Evolutionary conservation across 2,329 filamentous ascomycete species (phyloP), one percentile per base, ranked within the genome.

Genomic region (Ophiosphaerella narmari): DNA sequence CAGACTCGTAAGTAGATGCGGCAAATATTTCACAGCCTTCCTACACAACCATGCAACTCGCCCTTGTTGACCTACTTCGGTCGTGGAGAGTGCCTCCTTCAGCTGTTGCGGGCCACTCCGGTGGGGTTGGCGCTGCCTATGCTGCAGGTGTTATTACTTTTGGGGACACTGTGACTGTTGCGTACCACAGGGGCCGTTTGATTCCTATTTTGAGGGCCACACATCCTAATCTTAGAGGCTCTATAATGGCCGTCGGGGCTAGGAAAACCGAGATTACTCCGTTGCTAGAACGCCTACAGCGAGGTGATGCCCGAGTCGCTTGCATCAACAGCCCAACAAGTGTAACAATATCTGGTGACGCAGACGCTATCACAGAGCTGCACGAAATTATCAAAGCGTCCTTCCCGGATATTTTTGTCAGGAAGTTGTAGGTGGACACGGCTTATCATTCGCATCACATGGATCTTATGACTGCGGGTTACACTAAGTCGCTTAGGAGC

Each of bases 341-440:
- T 38, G 60, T 79, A 2, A 81, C 78, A 0, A 50, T 80, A 1
- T 78, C 77, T 14, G 78, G 79, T 1, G 75, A 80, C 48, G 46
- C 48, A 0, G 62, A 70, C 44, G 75, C 73, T 7, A 70, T 80
- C 29, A 52, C 66, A 0, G 65, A 73, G 42, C 56, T 73, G 1
- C 63, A 70, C 11, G 48, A 62, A 0, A 54, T 65, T 1, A 54
- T 79, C 1, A 66, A 77, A 18, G 66, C 72, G 6, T 60, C 72
- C 26, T 55, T 68, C 8, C 57, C 55, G 5, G 54, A 43, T 2
- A 72, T 71, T 13, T 80, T 79, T 48, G 66, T 61, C 1, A 66
- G 77, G 2, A 56, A 63, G 31, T 67, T 81, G 1, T 66, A 72
- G 42, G 73, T 79, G 2, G 74, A 78, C 16, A 72, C 62, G 6